Evolutionary conservation across 2,329 filamentous ascomycete species (phyloP).

Genomic region (Trichophyton schoenleinii): DNA sequence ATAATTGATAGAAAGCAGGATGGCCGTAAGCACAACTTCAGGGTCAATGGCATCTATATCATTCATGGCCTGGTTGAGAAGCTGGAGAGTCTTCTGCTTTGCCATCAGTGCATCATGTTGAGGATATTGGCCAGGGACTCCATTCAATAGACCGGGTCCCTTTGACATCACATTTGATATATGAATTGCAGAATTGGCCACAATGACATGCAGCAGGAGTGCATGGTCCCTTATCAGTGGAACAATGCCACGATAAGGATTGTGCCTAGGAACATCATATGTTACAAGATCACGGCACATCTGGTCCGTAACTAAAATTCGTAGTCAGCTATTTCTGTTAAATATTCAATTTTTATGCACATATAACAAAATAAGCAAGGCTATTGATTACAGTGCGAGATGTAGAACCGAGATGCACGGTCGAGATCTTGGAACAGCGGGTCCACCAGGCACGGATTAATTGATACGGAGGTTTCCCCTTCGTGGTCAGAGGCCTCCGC

Average conservation of each 20-base stretch:
- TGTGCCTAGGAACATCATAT: constrained; percentile 7
- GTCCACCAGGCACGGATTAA: constrained; percentile 21
- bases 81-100: constrained; percentile 32
- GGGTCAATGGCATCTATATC: constrained; percentile 16
- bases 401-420: constrained; percentile 34
- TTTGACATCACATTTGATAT: constrained; percentile 3
- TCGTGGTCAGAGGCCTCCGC: no score
- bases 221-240: constrained; percentile 6
- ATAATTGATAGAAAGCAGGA: constrained; percentile 18
- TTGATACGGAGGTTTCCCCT: background rate
- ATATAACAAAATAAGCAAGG: background rate
- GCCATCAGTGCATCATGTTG: constrained; percentile 4
- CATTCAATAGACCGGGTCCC: background rate
- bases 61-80: constrained; percentile 26
- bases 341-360: background rate
- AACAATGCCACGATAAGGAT: constrained; percentile 8
- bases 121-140: background rate
- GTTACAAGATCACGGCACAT: constrained; percentile 4
- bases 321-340: constrained; percentile 12
- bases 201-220: constrained; percentile 3
- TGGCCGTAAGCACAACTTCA: constrained; percentile 33
- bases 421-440: constrained; percentile 37
- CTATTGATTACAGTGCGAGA: constrained; percentile 30
- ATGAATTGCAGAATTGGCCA: constrained; percentile 8
- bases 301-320: constrained; percentile 4